Percentiles rank a stretch among this genome's conserved stretches.
Evolutionary conservation across 192 early-diverging fungal genomes (phyloP).

Genomic region (Gigaspora rosea): DNA sequence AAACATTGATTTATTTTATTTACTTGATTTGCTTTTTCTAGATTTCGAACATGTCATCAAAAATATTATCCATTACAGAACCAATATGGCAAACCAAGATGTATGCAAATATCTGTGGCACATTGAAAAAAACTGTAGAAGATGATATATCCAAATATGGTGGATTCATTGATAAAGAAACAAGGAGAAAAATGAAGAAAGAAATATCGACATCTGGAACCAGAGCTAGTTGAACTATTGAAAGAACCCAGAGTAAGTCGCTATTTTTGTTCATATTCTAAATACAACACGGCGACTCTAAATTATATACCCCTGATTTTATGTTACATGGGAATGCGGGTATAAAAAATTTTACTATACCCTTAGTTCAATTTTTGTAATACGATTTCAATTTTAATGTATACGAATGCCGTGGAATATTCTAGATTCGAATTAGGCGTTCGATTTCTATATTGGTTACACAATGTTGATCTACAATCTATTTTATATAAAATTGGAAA

Average conservation of each 20-base stretch:
- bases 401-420: no score
- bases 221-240: slow-evolving; percentile 9
- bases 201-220: slow-evolving; percentile 38
- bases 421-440: no score
- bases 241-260: slow-evolving; percentile 41
- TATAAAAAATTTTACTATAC: no score
- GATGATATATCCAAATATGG: slow-evolving; percentile 71
- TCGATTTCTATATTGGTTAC: no score
- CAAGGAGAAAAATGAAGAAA: slow-evolving; percentile 59
- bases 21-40: no score
- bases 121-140: slow-evolving; percentile 67
- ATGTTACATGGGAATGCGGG: no score
- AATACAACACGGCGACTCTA: no score
- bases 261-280: slow-evolving; percentile 19
- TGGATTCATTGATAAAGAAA: slow-evolving; percentile 77
- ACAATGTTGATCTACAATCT: no score
- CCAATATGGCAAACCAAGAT: slow-evolving; percentile 68
- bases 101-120: slow-evolving; percentile 63
- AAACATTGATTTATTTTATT: background rate
- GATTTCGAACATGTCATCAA: slow-evolving; percentile 63
- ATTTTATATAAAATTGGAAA: no score
- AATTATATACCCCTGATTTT: no score
- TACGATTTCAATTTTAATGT: no score
- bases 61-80: slow-evolving; percentile 62
- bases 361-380: no score